Evolutionary conservation across 495 filamentous ascomycete species (phyloP).

Genomic region (Choiromyces venosus): DNA sequence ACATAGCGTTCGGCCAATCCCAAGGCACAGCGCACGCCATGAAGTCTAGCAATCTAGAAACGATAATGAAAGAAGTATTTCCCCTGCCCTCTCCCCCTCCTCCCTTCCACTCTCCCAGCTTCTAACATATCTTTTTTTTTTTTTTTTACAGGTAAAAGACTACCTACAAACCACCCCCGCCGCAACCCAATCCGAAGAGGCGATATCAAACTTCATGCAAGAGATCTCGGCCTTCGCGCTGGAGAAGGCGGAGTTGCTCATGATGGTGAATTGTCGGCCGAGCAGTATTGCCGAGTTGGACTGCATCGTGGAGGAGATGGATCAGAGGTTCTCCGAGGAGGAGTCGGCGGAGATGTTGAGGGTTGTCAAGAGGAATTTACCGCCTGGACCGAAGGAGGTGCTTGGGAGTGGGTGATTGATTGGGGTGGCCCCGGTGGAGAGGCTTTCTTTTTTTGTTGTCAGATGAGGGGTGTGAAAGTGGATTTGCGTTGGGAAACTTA

Average conservation of each 20-base stretch:
- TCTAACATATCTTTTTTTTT: background rate
- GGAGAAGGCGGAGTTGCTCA: conserved; percentile 58
- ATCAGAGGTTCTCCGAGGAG: conserved; percentile 45
- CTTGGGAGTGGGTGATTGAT: conserved; percentile 1
- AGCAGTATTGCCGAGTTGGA: conserved; percentile 45
- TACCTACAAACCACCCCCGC: conserved; percentile 37
- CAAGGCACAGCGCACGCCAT: conserved; percentile 34
- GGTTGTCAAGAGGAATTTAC: conserved; percentile 34
- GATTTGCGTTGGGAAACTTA: background rate
- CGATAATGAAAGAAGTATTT: conserved; percentile 46
- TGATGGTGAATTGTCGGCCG: conserved; percentile 57
- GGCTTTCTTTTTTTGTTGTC: too few relatives aligned
- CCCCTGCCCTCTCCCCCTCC: background rate
- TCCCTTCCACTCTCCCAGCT: too few relatives aligned
- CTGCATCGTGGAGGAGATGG: conserved; percentile 51
- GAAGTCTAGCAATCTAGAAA: conserved; percentile 48
- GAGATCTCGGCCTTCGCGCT: conserved; percentile 25
- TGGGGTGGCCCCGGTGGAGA: background rate
- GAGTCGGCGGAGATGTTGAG: conserved; percentile 44
- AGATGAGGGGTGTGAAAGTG: background rate
- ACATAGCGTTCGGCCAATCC: conserved; percentile 33
- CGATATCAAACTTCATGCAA: conserved; percentile 30
- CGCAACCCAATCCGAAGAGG: conserved; percentile 27
- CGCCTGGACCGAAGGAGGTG: conserved; percentile 25
- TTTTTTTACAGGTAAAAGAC: conserved; percentile 30